Percentiles rank a stretch among this genome's conserved stretches.
Evolutionary conservation across 2,329 filamentous ascomycete species (phyloP).

Genomic region (Colletotrichum sp.): DNA sequence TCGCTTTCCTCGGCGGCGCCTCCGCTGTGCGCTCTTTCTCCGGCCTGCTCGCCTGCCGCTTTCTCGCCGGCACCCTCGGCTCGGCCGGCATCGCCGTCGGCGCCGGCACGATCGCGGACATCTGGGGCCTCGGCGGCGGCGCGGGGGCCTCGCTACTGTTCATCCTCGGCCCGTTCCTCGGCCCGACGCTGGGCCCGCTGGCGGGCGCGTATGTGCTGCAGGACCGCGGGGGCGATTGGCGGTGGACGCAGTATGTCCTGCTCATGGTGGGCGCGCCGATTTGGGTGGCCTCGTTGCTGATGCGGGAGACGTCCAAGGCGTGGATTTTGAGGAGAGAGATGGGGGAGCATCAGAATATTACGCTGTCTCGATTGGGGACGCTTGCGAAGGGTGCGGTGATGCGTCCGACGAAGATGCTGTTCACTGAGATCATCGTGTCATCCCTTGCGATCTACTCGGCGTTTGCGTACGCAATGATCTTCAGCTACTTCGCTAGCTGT

Average conservation of each 20-base stretch:
- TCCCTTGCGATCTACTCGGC: constrained; percentile 73
- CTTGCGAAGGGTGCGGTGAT: not conserved
- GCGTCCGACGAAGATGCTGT: constrained; percentile 22
- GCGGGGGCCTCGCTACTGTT: constrained; percentile 77
- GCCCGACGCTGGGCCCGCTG: constrained; percentile 41
- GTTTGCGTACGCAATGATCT: constrained; percentile 52
- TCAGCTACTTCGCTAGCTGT: constrained; percentile 55
- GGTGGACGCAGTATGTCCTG: constrained; percentile 27
- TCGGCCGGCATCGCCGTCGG: constrained; percentile 78
- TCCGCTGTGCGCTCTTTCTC: constrained; percentile 67
- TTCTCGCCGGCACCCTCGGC: constrained; percentile 71
- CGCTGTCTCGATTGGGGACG: not conserved
- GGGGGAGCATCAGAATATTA: not conserved
- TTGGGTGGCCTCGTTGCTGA: not conserved
- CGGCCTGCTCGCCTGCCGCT: constrained; percentile 74
- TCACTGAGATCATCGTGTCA: constrained; percentile 63
- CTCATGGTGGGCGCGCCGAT: constrained; percentile 20
- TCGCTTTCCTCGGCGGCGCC: constrained; percentile 68
- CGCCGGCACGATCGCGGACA: constrained; percentile 75
- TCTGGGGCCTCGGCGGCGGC: constrained; percentile 63
- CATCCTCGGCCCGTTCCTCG: constrained; percentile 73
- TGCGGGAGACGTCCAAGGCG: constrained; percentile 17
- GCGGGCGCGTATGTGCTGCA: constrained; percentile 54
- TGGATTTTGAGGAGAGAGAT: constrained; percentile 10
- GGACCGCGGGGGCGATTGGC: constrained; percentile 18